Base-by-base conservation (phyloP, 805 yeast genomes). In the Saturnispora serradocipensis region DNA sequence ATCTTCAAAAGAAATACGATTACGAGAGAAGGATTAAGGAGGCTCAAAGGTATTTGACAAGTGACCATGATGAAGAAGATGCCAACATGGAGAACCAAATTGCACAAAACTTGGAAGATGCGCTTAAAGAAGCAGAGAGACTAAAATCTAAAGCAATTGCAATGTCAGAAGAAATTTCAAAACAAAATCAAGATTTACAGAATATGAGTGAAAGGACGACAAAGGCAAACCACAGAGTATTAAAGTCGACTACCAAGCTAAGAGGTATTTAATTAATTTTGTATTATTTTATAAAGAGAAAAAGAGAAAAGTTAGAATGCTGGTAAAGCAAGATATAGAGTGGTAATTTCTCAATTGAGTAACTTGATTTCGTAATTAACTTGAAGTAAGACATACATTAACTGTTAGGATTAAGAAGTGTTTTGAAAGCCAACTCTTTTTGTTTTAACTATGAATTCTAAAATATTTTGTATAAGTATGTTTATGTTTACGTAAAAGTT, bases 51-150 rank as follows among this genome's bases (percentile, higher is more conserved):
- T 89, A 84, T 67, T 87, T 86, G 60, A 86, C 88, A 59, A 97
- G 88, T 63, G 86, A 85, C 46, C 65, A 62, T 20, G 97, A 91
- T 67, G 81, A 82, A 47, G 97, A 91, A 65, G 98, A 93, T 67
- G 96, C 89, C 60, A 93, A 83, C 58, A 79, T 88, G 79, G 98
- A 91, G 64, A 78, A 84, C 56, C 96, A 90, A 67, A 80, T 89
- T 58, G 90, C 89, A 50, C 70, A 77, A 56, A 93, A 93, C 61
- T 72, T 91, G 66, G 90, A 86, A 60, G 88, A 84, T 64, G 85
- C 93, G 46, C 76, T 78, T 11, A 75, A 74, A 40, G 78, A 84
- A 53, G 79, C 95, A 32, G 75, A 75, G 50, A 80, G 89, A 54
- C 76, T 91, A 67, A 84, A 81, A 64, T 77, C 74, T 56, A 73